A percentile compares a stretch with the other conserved stretches of the same genome.
Conservation (phyloP, 495 filamentous ascomycete species). For the Geoglossum glabrum region DNA sequence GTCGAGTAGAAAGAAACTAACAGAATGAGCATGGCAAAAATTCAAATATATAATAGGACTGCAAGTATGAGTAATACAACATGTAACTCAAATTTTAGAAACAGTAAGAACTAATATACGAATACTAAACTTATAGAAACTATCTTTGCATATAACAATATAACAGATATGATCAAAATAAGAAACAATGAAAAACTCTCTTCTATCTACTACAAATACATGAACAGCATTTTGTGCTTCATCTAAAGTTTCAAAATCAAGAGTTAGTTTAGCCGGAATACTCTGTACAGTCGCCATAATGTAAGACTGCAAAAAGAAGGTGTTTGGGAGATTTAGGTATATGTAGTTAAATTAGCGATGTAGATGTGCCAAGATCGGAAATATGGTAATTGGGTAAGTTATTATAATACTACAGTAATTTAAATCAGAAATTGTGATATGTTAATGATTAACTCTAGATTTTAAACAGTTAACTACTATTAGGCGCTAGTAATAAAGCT, state of each 20-base stretch:
- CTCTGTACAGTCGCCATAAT: not conserved
- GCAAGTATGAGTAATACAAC: not conserved
- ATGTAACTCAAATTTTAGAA: not conserved
- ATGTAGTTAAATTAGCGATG: not conserved
- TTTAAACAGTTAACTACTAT: too few relatives aligned
- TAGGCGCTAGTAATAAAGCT: too few relatives aligned
- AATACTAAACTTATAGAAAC: not conserved
- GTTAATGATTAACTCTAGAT: too few relatives aligned
- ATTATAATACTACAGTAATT: not conserved
- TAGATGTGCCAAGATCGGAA: not conserved
- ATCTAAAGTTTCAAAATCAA: not conserved
- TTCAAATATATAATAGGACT: not conserved
- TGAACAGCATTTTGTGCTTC: not conserved
- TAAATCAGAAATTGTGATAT: too few relatives aligned
- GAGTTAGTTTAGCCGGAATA: not conserved
- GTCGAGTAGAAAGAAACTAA: not conserved
- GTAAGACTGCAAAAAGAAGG: not conserved
- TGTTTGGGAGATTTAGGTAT: not conserved
- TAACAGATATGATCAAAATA: not conserved
- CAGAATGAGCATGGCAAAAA: not conserved
- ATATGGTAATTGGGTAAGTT: not conserved
- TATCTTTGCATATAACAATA: not conserved
- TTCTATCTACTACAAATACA: not conserved
- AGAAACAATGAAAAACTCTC: not conserved
- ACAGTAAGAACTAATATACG: not conserved